phyloP scores from a whole-genome alignment of 1,284 basidiomycete species.

The Afroboletus lepidellus region DNA sequence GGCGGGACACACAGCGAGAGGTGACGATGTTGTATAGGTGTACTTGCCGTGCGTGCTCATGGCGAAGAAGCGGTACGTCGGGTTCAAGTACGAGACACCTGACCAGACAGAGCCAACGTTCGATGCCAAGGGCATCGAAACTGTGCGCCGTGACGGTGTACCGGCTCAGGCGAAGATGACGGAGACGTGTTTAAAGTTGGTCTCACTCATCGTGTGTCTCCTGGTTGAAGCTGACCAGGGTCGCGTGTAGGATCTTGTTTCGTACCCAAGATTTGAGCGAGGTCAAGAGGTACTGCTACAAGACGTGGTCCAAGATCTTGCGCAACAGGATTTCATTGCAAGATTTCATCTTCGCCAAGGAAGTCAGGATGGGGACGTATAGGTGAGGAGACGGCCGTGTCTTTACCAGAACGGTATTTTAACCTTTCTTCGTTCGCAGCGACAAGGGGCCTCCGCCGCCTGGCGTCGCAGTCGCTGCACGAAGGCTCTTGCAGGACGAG shows the following conservation, averaged over 20 bases:
- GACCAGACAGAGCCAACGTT: conserved; percentile 81
- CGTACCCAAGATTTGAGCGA: conserved; percentile 84
- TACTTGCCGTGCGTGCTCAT: conserved; percentile 92
- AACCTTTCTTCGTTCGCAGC: conserved; percentile 37
- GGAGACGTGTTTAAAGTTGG: conserved; percentile 81
- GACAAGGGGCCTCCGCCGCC: conserved; percentile 86
- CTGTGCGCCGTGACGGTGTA: conserved; percentile 88
- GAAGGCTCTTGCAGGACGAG: conserved; percentile 73
- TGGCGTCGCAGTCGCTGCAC: conserved; percentile 84
- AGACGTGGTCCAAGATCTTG: conserved; percentile 84
- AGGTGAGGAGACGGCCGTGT: conserved; percentile 48
- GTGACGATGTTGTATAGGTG: conserved; percentile 50
- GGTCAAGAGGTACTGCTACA: conserved; percentile 86
- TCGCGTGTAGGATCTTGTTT: conserved; percentile 72
- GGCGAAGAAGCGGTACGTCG: conserved; percentile 97
- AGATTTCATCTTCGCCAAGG: conserved; percentile 94
- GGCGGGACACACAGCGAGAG: background rate
- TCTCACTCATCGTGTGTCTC: background rate
- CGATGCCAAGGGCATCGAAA: conserved; percentile 98
- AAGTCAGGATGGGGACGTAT: conserved; percentile 90
- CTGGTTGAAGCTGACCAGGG: background rate
- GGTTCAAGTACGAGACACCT: conserved; percentile 88
- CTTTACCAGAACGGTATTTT: background rate
- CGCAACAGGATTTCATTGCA: conserved; percentile 80
- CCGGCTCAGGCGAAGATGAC: conserved; percentile 88